Evolutionary conservation across 768 basidiomycete genomes (phyloP).

Genomic region (Botryobasidium botryosum): DNA sequence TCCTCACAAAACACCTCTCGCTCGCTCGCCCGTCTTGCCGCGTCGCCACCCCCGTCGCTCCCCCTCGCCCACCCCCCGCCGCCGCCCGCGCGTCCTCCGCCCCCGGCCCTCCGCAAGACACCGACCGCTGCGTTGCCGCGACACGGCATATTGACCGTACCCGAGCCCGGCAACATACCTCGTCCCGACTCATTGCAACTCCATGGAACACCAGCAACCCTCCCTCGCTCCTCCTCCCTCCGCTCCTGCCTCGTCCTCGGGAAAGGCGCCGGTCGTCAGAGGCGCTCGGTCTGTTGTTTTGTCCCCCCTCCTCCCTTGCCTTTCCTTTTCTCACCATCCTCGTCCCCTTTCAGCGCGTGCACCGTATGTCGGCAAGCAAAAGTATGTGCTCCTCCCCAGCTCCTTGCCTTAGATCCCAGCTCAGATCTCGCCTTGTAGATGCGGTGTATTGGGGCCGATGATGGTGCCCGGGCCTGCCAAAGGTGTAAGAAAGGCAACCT

Average conservation of each 20-base stretch:
- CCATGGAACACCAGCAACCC: no score
- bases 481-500: slow-evolving; percentile 68
- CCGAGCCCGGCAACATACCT: no score
- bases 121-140: no score
- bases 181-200: no score
- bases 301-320: not conserved
- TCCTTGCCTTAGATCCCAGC: slow-evolving; percentile 1
- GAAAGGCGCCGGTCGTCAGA: slow-evolving; percentile 25
- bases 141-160: no score
- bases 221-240: not conserved
- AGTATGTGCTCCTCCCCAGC: slow-evolving; percentile 24
- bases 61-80: no score
- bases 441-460: slow-evolving; percentile 84
- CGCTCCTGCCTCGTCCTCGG: not conserved
- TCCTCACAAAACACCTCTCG: no score
- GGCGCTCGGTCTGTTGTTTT: slow-evolving; percentile 23
- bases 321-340: not conserved
- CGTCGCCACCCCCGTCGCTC: no score
- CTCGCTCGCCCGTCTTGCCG: no score
- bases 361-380: slow-evolving; percentile 76
- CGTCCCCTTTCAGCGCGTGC: slow-evolving; percentile 32
- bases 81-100: no score
- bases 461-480: slow-evolving; percentile 65
- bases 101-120: no score
- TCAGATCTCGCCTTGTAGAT: slow-evolving; percentile 31